A percentile compares a stretch with the other conserved stretches of the same genome.
Conservation (phyloP, 108 stramenopile species). For the Stephanodiscus minutulus region DNA sequence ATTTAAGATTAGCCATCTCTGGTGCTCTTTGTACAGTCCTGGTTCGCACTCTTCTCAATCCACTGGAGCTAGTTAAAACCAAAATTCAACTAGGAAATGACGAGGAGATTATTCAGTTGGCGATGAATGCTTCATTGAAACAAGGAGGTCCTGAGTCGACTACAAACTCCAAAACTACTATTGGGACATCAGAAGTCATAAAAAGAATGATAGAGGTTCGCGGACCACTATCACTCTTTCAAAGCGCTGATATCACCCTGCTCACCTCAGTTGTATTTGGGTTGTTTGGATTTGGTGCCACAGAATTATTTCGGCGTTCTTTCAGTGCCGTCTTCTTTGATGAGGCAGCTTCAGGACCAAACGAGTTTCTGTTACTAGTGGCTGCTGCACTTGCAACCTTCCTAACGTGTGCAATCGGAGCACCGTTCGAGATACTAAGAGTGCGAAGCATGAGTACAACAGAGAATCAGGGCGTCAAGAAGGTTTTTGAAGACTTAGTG, state of each 20-base stretch:
- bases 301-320: slow-evolving; percentile 85
- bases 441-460: slow-evolving; percentile 78
- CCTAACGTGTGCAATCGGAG: slow-evolving; percentile 62
- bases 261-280: slow-evolving; percentile 85
- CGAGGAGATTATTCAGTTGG: slow-evolving; percentile 62
- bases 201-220: slow-evolving; percentile 60
- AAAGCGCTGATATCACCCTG: slow-evolving; percentile 91
- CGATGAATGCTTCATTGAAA: slow-evolving; percentile 20
- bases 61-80: slow-evolving; percentile 88
- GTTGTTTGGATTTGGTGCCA: slow-evolving; percentile 89
- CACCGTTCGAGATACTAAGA: slow-evolving; percentile 75
- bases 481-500: slow-evolving; percentile 68
- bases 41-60: slow-evolving; percentile 82
- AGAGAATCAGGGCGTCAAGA: slow-evolving; percentile 55
- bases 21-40: slow-evolving; percentile 87
- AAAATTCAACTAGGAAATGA: slow-evolving; percentile 84
- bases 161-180: slow-evolving; percentile 20
- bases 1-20: slow-evolving; percentile 70
- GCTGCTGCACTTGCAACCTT: slow-evolving; percentile 79
- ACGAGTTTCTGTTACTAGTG: slow-evolving; percentile 64
- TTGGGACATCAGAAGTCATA: slow-evolving; percentile 68
- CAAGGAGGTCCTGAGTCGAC: slow-evolving; percentile 14
- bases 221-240: slow-evolving; percentile 74
- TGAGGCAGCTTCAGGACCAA: slow-evolving; percentile 40
- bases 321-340: slow-evolving; percentile 71